Evolutionary conservation across 1,139 yeast genomes (phyloP), one percentile per base, ranked within the genome.

Genomic region (Geotrichum macrosporum): DNA sequence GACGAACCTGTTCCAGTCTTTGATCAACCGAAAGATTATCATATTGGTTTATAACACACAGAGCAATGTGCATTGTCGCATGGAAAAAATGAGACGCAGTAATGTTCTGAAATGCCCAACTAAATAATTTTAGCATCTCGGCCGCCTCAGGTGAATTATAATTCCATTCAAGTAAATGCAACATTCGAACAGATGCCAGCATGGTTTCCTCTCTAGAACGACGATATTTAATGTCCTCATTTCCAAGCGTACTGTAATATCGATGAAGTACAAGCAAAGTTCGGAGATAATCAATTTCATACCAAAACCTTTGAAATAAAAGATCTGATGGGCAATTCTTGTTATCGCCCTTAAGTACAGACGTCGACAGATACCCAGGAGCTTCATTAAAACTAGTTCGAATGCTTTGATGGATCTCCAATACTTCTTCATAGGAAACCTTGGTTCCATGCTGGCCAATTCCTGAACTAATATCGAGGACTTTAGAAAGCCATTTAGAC

Each of bases 261-360:
- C 67, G 58, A 45, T 65, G 69, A 24, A 65, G 53, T 4, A 61
- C 59, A 10, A 63, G 59, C 31, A 63, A 42, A 8, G 63, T 55
- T 41, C 59, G 60, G 15, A 60, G 56, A 41, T 52, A 63, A 24
- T 63, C 65, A 35, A 61, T 48, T 42, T 65, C 67, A 29, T 60
- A 55, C 47, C 65, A 34, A 27, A 64, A 54, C 26, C 65, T 53
- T 50, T 65, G 67, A 36, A 64, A 49, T 4, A 59, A 50, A 4
- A 43, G 16, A 24, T 60, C 58, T 1, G 60, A 52, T 9, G 55
- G 55, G 32, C 36, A 29, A 13, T 31, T 20, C 10, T 24, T 5
- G 16, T 35, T 46, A 18, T 29, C 24, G 13, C 45, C 34, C 24
- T 35, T 39, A n/a, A 46, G 16, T 12, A 46, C 48, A 4, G 48